Conservation (phyloP, 2,329 filamentous ascomycete genomes). For the Chrysoporthe puriensis region DNA sequence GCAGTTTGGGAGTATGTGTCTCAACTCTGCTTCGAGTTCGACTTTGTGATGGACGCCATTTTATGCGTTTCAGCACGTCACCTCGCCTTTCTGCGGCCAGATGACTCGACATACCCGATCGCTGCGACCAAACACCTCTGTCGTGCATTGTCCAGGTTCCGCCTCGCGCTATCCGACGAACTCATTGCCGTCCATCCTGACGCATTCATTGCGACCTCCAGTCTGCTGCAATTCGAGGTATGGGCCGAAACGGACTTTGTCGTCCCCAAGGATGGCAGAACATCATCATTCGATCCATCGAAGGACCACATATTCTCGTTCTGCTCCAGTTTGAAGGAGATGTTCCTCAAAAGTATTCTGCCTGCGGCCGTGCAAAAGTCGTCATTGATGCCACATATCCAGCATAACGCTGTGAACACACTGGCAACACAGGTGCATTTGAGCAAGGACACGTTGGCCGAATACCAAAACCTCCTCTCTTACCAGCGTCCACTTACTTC, state of each 20-base stretch:
- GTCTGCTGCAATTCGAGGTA: constrained; percentile 33
- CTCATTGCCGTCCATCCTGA: constrained; percentile 29
- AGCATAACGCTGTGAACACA: constrained; percentile 4
- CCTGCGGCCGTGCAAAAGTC: constrained; percentile 16
- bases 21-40: constrained; percentile 33
- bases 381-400: constrained; percentile 18
- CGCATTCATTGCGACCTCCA: constrained; percentile 32
- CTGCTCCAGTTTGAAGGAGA: constrained; percentile 32
- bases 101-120: constrained; percentile 20
- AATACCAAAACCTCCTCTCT: background rate
- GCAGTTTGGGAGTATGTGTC: constrained; percentile 30
- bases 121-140: constrained; percentile 29
- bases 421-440: constrained; percentile 13
- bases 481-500: background rate
- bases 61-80: constrained; percentile 33
- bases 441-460: background rate
- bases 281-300: constrained; percentile 15
- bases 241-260: constrained; percentile 31
- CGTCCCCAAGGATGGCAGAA: background rate
- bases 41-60: constrained; percentile 33
- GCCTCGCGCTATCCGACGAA: constrained; percentile 23
- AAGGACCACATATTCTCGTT: constrained; percentile 32
- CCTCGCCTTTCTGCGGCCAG: constrained; percentile 29
- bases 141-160: constrained; percentile 30
- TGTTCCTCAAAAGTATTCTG: constrained; percentile 31